phyloP scores from a whole-genome alignment of 1,284 basidiomycete species.

The Trametes polyzona region DNA sequence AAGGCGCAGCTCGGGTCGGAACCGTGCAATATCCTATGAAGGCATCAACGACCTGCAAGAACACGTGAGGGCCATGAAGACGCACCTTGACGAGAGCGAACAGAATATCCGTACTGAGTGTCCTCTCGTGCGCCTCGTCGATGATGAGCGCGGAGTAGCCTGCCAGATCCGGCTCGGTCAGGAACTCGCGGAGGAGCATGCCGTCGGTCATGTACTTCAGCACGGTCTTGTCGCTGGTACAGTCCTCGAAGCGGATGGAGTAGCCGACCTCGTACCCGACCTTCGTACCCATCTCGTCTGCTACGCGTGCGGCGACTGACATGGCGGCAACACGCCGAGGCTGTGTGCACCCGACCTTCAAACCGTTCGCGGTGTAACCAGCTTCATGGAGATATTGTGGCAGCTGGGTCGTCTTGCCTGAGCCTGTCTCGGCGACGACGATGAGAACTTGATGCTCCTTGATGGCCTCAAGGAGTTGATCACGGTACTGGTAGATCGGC shows the following conservation, averaged over 20 bases:
- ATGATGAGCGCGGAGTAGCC: constrained; percentile 94
- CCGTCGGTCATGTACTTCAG: constrained; percentile 99
- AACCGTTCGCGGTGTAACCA: constrained; percentile 87
- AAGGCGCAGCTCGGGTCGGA: constrained; percentile 88
- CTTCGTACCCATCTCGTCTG: constrained; percentile 97
- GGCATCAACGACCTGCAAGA: constrained; percentile 29
- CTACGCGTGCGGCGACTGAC: constrained; percentile 98
- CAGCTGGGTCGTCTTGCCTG: constrained; percentile 97
- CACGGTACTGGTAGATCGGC: constrained; percentile 87
- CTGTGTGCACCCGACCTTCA: constrained; percentile 97
- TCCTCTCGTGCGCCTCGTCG: constrained; percentile 96
- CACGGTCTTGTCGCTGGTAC: constrained; percentile 97
- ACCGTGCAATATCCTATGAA: constrained; percentile 91
- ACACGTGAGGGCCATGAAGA: constrained; percentile 31
- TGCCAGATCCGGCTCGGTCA: constrained; percentile 94
- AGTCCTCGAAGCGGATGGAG: constrained; percentile 99
- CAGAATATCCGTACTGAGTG: constrained; percentile 94
- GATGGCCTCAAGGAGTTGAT: constrained; percentile 88
- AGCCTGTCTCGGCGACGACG: constrained; percentile 93
- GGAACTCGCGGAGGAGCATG: constrained; percentile 95
- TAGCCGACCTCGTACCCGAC: constrained; percentile 98
- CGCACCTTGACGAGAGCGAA: constrained; percentile 96
- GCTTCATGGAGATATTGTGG: constrained; percentile 99
- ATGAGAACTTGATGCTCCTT: constrained; percentile 91
- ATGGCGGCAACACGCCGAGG: constrained; percentile 98